Conservation (phyloP, 2,329 filamentous ascomycete species). For the Dactylellina leptospora region DNA sequence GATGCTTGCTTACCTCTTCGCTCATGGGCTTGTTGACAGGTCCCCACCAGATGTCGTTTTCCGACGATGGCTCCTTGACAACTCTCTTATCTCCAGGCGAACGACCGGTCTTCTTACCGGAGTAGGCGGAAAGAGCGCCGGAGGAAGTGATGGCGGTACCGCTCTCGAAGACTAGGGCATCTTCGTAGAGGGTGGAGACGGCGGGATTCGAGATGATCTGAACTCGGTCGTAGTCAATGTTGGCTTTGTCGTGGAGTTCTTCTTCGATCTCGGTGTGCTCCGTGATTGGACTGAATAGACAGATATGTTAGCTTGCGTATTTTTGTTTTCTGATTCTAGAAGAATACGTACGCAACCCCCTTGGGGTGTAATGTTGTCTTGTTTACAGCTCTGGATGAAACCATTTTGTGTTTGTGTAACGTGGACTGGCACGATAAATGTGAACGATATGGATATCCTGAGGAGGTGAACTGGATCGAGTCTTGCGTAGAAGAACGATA, state of each 20-base stretch:
- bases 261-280: constrained; percentile 98
- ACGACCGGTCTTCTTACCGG: constrained; percentile 95
- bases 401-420: constrained; percentile 49
- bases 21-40: constrained; percentile 99
- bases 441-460: constrained; percentile 36
- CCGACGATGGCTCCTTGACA: constrained; percentile 87
- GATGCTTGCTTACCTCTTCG: constrained; percentile 77
- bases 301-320: constrained; percentile 54
- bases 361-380: constrained; percentile 52
- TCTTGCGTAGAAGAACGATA: constrained; percentile 22
- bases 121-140: constrained; percentile 95
- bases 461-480: constrained; percentile 29
- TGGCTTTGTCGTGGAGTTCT: constrained; percentile 94
- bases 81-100: constrained; percentile 98
- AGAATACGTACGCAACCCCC: constrained; percentile 49
- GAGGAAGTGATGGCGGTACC: constrained; percentile 96
- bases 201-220: constrained; percentile 95
- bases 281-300: constrained; percentile 71
- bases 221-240: constrained; percentile 99
- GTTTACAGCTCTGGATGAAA: constrained; percentile 63
- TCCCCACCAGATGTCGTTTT: constrained; percentile 97
- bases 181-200: constrained; percentile 95
- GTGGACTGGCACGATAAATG: constrained; percentile 40
- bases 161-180: constrained; percentile 97
- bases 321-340: background rate